A percentile compares a stretch with the other conserved stretches of the same genome.
Evolutionary conservation across 108 stramenopile genomes (phyloP).

Genomic region (Schizochytrium sp.): DNA sequence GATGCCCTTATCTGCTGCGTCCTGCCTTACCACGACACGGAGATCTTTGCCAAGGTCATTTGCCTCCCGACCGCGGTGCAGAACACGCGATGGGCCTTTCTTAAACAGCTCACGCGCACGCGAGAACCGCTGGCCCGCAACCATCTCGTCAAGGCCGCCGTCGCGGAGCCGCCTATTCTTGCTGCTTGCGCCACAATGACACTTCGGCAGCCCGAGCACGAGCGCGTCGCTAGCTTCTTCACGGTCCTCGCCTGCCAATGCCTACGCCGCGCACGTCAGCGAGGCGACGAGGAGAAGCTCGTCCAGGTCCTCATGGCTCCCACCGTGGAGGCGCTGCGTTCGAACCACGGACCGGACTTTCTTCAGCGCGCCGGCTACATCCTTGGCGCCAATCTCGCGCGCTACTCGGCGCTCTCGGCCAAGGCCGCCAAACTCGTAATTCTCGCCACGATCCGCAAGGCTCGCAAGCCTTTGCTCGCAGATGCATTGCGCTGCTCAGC

Average conservation of each 20-base stretch:
- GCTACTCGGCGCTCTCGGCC: not conserved
- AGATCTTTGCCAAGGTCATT: not conserved
- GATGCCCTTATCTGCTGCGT: not conserved
- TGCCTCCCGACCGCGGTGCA: not conserved
- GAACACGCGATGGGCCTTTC: not conserved
- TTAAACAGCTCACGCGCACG: not conserved
- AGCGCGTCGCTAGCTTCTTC: not conserved
- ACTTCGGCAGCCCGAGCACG: not conserved
- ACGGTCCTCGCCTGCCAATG: not conserved
- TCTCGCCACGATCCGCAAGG: not conserved
- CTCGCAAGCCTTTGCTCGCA: not conserved
- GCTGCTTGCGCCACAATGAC: not conserved
- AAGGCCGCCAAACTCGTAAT: not conserved
- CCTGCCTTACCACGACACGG: not conserved
- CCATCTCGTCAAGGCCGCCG: not conserved
- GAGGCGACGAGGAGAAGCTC: not conserved
- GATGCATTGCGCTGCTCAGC: not conserved
- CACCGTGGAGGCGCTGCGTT: not conserved
- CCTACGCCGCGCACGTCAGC: not conserved
- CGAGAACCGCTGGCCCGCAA: not conserved
- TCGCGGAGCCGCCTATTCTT: not conserved
- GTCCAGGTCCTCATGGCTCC: not conserved
- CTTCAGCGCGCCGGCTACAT: constrained; percentile 11
- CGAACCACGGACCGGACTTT: not conserved
- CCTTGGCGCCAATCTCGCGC: not conserved